Conservation (phyloP, 2,329 filamentous ascomycete genomes). For the Epichloe aotearoae region DNA sequence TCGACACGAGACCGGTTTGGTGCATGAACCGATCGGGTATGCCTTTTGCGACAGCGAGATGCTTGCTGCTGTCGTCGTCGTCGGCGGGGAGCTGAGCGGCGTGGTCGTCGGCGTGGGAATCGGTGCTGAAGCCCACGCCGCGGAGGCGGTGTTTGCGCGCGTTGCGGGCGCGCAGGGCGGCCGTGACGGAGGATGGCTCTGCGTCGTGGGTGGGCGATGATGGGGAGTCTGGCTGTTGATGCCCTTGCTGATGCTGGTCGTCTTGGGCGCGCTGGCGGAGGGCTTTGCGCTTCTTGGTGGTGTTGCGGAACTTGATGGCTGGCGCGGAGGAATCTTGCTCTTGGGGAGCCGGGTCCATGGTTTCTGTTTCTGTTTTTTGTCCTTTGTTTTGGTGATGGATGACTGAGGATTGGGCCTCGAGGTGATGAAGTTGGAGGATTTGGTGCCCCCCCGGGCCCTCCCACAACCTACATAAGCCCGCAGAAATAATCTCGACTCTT, state of each 20-base stretch:
- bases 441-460: no score
- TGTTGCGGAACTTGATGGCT: constrained; percentile 36
- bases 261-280: constrained; percentile 38
- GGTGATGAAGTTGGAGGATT: no score
- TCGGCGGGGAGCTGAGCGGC: constrained; percentile 21
- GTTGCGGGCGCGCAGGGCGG: constrained; percentile 41
- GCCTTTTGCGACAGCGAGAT: constrained; percentile 14
- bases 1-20: constrained; percentile 55
- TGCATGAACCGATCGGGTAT: constrained; percentile 48
- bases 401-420: no score
- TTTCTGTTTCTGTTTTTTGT: background rate
- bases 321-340: constrained; percentile 15
- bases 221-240: background rate
- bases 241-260: constrained; percentile 5
- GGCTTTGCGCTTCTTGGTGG: constrained; percentile 45
- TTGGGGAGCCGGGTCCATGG: constrained; percentile 12
- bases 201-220: constrained; percentile 1
- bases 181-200: constrained; percentile 26
- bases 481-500: no score
- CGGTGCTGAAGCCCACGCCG: constrained; percentile 43
- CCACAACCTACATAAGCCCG: no score
- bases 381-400: background rate
- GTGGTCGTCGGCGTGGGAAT: constrained; percentile 9
- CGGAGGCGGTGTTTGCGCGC: constrained; percentile 34
- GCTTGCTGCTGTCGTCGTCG: constrained; percentile 21